These are phyloP conservation scores for Balakata baccata DNA, from an alignment of 345 rosid species.

Conservation along the genomic window DNA sequence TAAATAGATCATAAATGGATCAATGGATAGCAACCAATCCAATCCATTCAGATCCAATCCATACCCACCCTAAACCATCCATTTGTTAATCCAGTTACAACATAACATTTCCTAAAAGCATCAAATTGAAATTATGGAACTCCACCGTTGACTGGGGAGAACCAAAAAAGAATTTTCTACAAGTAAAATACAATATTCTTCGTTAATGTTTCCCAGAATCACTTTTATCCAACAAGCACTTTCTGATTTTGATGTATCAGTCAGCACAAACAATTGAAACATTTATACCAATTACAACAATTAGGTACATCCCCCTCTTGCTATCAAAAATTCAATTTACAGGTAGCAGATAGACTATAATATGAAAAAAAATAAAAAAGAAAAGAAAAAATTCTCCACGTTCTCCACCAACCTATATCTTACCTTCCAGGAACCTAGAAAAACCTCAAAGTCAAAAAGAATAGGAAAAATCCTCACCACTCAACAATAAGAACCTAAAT, in stretches of 20 bases:
- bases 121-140: too few relatives aligned
- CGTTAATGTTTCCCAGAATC: too few relatives aligned
- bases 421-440: constrained; percentile 36
- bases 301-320: constrained; percentile 43
- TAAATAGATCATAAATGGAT: too few relatives aligned
- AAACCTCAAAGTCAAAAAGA: constrained; percentile 30
- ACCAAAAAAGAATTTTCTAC: not conserved
- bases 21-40: too few relatives aligned
- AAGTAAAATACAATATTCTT: not conserved
- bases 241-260: constrained; percentile 1
- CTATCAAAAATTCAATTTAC: constrained; percentile 74
- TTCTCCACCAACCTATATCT: constrained; percentile 43
- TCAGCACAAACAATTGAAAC: constrained; percentile 29
- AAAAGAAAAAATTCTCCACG: constrained; percentile 21
- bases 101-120: too few relatives aligned
- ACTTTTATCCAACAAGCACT: constrained; percentile 1
- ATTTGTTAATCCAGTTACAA: too few relatives aligned
- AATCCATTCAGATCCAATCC: too few relatives aligned
- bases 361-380: not conserved
- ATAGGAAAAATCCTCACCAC: constrained; percentile 45
- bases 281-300: constrained; percentile 54
- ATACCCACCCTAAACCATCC: too few relatives aligned
- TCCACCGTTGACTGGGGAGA: too few relatives aligned
- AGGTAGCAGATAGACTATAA: constrained; percentile 27
- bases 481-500: constrained; percentile 34